Conservation (phyloP, 352 stramenopile species). For the Phytophthora pseudosyringae region DNA sequence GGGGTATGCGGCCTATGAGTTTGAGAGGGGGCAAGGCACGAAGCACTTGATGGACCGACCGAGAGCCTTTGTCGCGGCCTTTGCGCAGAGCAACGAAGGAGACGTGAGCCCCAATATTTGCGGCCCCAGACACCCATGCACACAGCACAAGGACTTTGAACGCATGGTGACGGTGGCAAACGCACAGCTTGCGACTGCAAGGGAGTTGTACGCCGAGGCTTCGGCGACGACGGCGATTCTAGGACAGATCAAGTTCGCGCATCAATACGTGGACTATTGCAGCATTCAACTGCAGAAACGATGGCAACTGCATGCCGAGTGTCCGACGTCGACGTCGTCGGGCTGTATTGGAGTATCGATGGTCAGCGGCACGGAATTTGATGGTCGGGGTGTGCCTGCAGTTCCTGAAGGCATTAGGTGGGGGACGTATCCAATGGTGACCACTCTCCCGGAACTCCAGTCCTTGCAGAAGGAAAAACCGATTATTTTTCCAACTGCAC, state of each 20-base stretch:
- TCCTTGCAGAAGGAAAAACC: constrained; percentile 80
- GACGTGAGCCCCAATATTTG: constrained; percentile 94
- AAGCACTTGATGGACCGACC: constrained; percentile 81
- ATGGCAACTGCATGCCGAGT: constrained; percentile 79
- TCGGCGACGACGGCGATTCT: constrained; percentile 39
- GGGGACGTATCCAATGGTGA: constrained; percentile 74
- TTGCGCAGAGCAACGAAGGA: constrained; percentile 94
- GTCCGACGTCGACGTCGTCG: constrained; percentile 66
- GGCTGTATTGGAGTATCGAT: constrained; percentile 87
- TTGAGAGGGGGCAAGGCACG: constrained; percentile 87
- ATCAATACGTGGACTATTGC: constrained; percentile 85
- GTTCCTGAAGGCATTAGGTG: constrained; percentile 77
- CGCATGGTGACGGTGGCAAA: constrained; percentile 83
- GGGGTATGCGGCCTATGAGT: constrained; percentile 89
- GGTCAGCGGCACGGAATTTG: constrained; percentile 81
- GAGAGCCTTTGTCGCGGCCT: constrained; percentile 91
- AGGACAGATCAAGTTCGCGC: constrained; percentile 54
- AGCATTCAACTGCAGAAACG: constrained; percentile 62
- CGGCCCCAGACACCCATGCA: constrained; percentile 65
- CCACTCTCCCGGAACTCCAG: constrained; percentile 77
- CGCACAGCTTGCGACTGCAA: constrained; percentile 70
- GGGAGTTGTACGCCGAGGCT: constrained; percentile 63
- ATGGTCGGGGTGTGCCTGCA: constrained; percentile 63
- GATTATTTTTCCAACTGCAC: constrained; percentile 78
- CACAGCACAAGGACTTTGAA: constrained; percentile 81